Evolutionary conservation across 306 rosid genomes (phyloP).

Genomic region (Castanea mollissima): DNA sequence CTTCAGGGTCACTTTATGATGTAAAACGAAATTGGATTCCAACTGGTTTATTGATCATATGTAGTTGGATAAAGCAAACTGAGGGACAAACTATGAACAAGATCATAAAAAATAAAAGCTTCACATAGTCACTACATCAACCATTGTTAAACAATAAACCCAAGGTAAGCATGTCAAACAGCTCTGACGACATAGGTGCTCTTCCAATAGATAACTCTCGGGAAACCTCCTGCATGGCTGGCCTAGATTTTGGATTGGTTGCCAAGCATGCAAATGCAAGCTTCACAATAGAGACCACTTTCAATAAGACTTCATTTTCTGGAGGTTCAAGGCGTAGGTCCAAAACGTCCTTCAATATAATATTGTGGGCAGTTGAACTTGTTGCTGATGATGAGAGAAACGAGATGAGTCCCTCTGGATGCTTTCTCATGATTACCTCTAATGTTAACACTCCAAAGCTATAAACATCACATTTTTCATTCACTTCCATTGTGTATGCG

Average conservation of each 20-base stretch:
- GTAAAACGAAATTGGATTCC: no score
- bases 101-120: no score
- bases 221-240: constrained; percentile 14
- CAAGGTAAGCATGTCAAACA: no score
- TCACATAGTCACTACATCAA: no score
- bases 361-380: background rate
- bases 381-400: background rate
- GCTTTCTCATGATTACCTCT: constrained; percentile 27
- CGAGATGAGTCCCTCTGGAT: constrained; percentile 16
- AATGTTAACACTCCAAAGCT: background rate
- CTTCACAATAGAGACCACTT: constrained; percentile 6
- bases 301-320: background rate
- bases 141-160: no score
- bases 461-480: no score
- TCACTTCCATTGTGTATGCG: constrained; percentile 24
- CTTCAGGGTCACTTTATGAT: no score
- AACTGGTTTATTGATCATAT: no score
- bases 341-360: constrained; percentile 16
- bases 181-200: no score
- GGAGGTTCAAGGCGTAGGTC: constrained; percentile 19
- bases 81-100: no score
- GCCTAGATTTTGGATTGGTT: constrained; percentile 19
- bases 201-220: background rate
- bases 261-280: constrained; percentile 22
- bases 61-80: no score